These are phyloP conservation scores for Dothideomycetes sp. DNA, from an alignment of 2,329 filamentous ascomycete species.

Conservation along the genomic window DNA sequence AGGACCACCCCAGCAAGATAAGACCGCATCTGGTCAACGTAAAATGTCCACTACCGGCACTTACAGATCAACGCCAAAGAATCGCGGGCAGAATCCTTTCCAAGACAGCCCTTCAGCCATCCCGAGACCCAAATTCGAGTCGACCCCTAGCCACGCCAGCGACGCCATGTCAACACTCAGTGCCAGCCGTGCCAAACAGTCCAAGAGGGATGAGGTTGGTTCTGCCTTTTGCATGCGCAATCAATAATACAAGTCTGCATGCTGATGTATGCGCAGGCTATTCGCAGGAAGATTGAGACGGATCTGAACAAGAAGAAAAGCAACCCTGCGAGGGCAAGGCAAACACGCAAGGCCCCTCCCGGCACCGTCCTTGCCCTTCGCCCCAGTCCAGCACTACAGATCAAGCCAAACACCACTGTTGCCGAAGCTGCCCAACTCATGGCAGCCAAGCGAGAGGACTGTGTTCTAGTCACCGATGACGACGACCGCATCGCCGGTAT, in stretches of 20 bases:
- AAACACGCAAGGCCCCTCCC: slow-evolving; percentile 85
- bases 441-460: slow-evolving; percentile 97
- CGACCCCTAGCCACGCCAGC: slow-evolving; percentile 39
- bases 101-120: slow-evolving; percentile 59
- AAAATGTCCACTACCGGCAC: slow-evolving; percentile 55
- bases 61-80: slow-evolving; percentile 60
- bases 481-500: slow-evolving; percentile 97
- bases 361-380: slow-evolving; percentile 92
- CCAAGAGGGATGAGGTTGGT: slow-evolving; percentile 90
- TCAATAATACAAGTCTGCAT: not conserved
- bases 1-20: no score
- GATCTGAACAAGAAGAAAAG: slow-evolving; percentile 98
- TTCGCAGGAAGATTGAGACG: slow-evolving; percentile 90
- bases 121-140: slow-evolving; percentile 55
- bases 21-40: no score
- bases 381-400: slow-evolving; percentile 91
- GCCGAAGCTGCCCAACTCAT: slow-evolving; percentile 96
- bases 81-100: slow-evolving; percentile 44
- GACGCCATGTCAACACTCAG: slow-evolving; percentile 66
- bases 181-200: slow-evolving; percentile 90
- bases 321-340: slow-evolving; percentile 63
- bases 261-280: slow-evolving; percentile 52
- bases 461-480: slow-evolving; percentile 92
- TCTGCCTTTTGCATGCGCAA: not conserved
- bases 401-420: slow-evolving; percentile 89